Evolutionary conservation across 1,284 basidiomycete species (phyloP).

Genomic region (Cutaneotrichosporon mucoides): DNA sequence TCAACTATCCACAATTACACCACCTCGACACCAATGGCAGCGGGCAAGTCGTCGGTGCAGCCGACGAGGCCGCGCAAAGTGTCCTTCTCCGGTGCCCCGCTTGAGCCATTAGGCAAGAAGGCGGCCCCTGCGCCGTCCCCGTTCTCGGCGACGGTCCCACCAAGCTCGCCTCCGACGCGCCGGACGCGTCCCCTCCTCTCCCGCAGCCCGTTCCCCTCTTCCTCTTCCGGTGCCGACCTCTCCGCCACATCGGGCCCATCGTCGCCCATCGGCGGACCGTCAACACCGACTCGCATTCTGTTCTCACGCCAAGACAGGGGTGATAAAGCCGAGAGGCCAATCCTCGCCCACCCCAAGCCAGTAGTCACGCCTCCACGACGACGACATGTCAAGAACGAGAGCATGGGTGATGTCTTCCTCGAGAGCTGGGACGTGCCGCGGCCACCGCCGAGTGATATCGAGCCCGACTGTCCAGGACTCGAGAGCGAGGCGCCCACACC

Average conservation of each 20-base stretch:
- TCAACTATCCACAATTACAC: not conserved
- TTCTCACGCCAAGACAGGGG: not conserved
- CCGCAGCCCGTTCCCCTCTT: conserved; percentile 4
- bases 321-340: no score
- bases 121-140: no score
- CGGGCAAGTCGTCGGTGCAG: not conserved
- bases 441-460: not conserved
- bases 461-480: not conserved
- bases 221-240: not conserved
- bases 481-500: conserved; percentile 1
- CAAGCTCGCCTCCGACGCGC: not conserved
- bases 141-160: not conserved
- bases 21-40: not conserved
- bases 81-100: conserved; percentile 3
- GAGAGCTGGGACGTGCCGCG: conserved; percentile 1
- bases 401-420: not conserved
- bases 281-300: not conserved
- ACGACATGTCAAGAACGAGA: not conserved
- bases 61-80: conserved; percentile 8
- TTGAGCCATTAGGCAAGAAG: not conserved
- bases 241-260: not conserved
- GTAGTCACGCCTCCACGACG: not conserved
- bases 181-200: not conserved
- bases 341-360: no score
- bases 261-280: not conserved